Evolutionary conservation across 2,329 filamentous ascomycete genomes (phyloP), one percentile per base, ranked within the genome.

Genomic region (Colletotrichum theobromicola): DNA sequence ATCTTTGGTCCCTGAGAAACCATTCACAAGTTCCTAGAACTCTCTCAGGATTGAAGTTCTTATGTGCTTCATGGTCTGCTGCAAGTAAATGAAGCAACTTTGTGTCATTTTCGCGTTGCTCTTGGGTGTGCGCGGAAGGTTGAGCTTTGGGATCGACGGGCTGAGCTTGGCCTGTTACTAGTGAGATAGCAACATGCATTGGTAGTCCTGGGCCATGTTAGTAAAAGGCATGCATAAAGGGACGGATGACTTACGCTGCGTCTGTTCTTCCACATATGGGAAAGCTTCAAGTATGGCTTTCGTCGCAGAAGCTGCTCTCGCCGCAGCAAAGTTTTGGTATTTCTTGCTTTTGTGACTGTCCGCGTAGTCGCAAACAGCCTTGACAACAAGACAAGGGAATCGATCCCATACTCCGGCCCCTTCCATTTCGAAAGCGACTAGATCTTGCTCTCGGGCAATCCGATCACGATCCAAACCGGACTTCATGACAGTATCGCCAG

Each of bases 401-500:
- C 77, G 75, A 4, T 82, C 79, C 79, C 79, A 83, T 0, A 79
- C 50, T 0, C 83, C 84, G 2, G 82, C 82, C 0, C 79, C 80
- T 21, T 84, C 83, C 80, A 81, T 84, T 71, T 84, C 84, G 35
- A 84, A 84, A 0, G 78, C 81, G 10, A 83, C 77, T 2, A 83
- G 71, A 1, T 65, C 53, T 0, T 79, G 70, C 26, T 72, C 24
- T 5, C 67, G 28, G 4, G 84, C 81, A 30, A 86, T 76, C 0
- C 28, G 9, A 62, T 88, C 85, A 9, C 86, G 81, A 35, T 83
- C 76, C 8, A 77, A 28, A 1, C 82, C 83, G 9, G 82, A 83
- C 61, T 84, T 86, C 74, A 88, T 83, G 1, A 88, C 83, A 0
- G 77, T 79, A 63, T 87, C 81, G 26, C 81, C 84, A 0, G 84